These are phyloP conservation scores for Guyanaporus albipodus DNA, from an alignment of 768 basidiomycete genomes.

Conservation along the genomic window DNA sequence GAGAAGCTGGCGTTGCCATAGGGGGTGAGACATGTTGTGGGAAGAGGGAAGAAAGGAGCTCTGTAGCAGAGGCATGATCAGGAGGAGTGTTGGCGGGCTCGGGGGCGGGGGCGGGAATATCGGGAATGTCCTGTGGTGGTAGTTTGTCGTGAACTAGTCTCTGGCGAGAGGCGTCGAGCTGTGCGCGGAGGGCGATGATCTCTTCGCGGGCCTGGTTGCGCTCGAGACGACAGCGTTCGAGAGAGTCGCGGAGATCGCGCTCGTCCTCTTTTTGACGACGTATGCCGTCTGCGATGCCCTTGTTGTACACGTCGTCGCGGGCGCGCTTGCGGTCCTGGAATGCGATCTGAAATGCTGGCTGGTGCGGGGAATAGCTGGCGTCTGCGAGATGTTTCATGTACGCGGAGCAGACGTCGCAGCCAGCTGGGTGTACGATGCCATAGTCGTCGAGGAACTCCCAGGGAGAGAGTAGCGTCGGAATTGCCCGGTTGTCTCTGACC, in stretches of 20 bases:
- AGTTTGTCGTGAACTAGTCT: too few relatives aligned
- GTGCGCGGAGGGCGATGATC: slow-evolving; percentile 30
- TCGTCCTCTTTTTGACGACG: slow-evolving; percentile 40
- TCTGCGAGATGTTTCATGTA: slow-evolving; percentile 41
- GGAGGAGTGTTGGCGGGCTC: slow-evolving; percentile 9
- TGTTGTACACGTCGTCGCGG: slow-evolving; percentile 38
- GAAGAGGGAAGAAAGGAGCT: slow-evolving; percentile 18
- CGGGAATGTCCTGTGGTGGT: too few relatives aligned
- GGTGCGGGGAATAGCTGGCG: slow-evolving; percentile 35
- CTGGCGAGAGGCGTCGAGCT: slow-evolving; percentile 31
- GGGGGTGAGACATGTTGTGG: slow-evolving; percentile 21
- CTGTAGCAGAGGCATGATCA: slow-evolving; percentile 7
- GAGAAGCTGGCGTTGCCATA: slow-evolving; percentile 32
- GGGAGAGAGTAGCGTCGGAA: slow-evolving; percentile 32
- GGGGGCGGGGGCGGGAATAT: too few relatives aligned
- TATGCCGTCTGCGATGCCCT: slow-evolving; percentile 38
- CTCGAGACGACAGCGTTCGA: slow-evolving; percentile 34
- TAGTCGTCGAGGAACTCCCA: slow-evolving; percentile 41
- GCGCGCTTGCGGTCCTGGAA: slow-evolving; percentile 37
- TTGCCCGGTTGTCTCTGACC: slow-evolving; percentile 29
- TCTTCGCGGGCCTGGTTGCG: slow-evolving; percentile 35
- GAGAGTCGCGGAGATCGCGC: slow-evolving; percentile 30
- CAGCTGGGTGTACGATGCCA: slow-evolving; percentile 39
- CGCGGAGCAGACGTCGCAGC: slow-evolving; percentile 35
- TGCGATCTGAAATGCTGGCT: slow-evolving; percentile 39